Evolutionary conservation across 2,329 filamentous ascomycete genomes (phyloP).

Genomic region (Lachnellula occidentalis): DNA sequence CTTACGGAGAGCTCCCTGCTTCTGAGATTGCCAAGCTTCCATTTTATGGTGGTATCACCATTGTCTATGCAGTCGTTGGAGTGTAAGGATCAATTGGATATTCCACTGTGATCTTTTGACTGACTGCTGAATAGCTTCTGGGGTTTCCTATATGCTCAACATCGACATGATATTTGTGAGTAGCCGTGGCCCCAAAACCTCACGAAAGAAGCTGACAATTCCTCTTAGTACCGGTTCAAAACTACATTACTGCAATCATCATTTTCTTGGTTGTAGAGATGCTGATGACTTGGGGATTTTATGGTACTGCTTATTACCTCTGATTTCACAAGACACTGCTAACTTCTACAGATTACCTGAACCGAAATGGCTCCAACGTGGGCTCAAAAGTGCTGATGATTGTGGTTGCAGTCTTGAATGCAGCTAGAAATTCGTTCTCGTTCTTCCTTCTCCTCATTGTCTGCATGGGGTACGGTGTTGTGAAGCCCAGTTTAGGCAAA

Average conservation of each 20-base stretch:
- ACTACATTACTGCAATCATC: conserved; percentile 96
- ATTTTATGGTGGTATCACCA: conserved; percentile 91
- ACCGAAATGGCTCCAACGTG: conserved; percentile 77
- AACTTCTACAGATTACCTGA: conserved; percentile 70
- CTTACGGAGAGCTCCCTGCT: conserved; percentile 90
- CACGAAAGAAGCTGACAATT: conserved; percentile 30
- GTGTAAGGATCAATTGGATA: conserved; percentile 42
- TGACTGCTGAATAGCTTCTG: conserved; percentile 56
- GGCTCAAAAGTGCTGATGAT: conserved; percentile 83
- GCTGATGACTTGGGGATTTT: conserved; percentile 98
- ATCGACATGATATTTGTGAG: conserved; percentile 82
- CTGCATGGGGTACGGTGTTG: conserved; percentile 98
- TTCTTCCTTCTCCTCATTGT: conserved; percentile 98
- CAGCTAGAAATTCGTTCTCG: conserved; percentile 91
- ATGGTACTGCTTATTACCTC: conserved; percentile 48
- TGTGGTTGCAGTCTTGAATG: conserved; percentile 87
- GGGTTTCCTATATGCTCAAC: conserved; percentile 93
- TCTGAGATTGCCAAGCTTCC: conserved; percentile 95
- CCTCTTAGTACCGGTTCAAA: conserved; percentile 80
- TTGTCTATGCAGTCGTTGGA: conserved; percentile 84
- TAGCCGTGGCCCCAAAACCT: conserved; percentile 7
- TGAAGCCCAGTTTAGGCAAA: conserved; percentile 84
- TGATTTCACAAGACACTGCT: conserved; percentile 24
- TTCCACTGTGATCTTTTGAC: background rate
- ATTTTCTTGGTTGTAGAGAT: conserved; percentile 93